phyloP scores from a whole-genome alignment of 306 rosid genomes.

The Leucaena leucocephala region DNA sequence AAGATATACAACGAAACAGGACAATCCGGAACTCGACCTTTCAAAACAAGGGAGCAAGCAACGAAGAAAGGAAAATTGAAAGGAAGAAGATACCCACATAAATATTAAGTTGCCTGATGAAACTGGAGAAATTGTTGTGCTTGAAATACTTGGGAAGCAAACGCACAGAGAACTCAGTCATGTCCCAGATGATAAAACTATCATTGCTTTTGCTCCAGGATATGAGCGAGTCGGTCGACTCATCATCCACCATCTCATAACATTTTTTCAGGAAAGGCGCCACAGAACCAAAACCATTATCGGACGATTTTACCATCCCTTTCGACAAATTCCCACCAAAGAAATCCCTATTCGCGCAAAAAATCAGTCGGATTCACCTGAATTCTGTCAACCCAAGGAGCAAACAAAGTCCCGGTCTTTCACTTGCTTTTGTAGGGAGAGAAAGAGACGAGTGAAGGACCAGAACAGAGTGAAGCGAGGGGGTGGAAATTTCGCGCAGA shows the following conservation, averaged over 20 bases:
- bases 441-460: neutral
- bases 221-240: conserved; percentile 48
- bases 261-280: conserved; percentile 68
- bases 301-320: conserved; percentile 55
- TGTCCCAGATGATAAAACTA: conserved; percentile 56
- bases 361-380: conserved; percentile 35
- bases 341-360: neutral
- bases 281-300: conserved; percentile 42
- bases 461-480: neutral
- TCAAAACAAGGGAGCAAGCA: neutral
- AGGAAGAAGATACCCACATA: conserved; percentile 47
- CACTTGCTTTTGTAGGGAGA: neutral
- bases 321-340: neutral
- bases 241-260: conserved; percentile 68
- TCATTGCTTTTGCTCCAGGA: conserved; percentile 52
- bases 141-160: conserved; percentile 66
- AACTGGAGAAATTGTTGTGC: conserved; percentile 76
- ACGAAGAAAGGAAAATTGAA: neutral
- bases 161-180: conserved; percentile 56
- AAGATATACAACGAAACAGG: neutral
- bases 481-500: neutral
- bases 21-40: neutral
- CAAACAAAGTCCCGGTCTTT: neutral
- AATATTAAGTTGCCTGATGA: conserved; percentile 77
- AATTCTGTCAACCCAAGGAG: neutral